Conservation (phyloP, 495 filamentous ascomycete genomes). For the Entonaema liquescens region DNA sequence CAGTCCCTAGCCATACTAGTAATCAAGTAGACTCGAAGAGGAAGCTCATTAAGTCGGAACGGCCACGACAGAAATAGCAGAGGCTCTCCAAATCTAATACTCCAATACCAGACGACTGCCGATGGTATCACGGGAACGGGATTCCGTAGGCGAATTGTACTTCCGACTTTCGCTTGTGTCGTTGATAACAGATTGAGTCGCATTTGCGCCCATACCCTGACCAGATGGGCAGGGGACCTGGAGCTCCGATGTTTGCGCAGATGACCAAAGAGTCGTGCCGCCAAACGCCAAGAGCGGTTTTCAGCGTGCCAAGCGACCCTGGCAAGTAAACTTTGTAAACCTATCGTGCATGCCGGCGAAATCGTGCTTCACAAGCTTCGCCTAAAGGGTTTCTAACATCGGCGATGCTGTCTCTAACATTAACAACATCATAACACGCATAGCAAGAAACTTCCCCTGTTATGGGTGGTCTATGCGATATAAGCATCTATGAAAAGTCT, state of each 20-base stretch:
- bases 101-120: slow-evolving; percentile 31
- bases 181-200: slow-evolving; percentile 39
- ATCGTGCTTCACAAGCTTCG: slow-evolving; percentile 13
- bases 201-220: slow-evolving; percentile 30
- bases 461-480: neutral
- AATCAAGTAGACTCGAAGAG: slow-evolving; percentile 40
- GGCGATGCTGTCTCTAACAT: slow-evolving; percentile 15
- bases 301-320: slow-evolving; percentile 15
- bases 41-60: slow-evolving; percentile 32
- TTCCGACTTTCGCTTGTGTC: slow-evolving; percentile 27
- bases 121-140: slow-evolving; percentile 38
- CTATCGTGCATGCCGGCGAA: slow-evolving; percentile 7
- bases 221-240: slow-evolving; percentile 32
- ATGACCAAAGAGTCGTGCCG: slow-evolving; percentile 35
- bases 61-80: slow-evolving; percentile 32
- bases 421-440: slow-evolving; percentile 15
- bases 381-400: slow-evolving; percentile 14
- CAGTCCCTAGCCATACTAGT: slow-evolving; percentile 34
- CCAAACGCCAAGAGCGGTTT: slow-evolving; percentile 29
- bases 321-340: slow-evolving; percentile 9
- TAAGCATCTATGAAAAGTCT: slow-evolving; percentile 27
- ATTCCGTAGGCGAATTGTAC: slow-evolving; percentile 28
- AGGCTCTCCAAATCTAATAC: slow-evolving; percentile 33
- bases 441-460: slow-evolving; percentile 25
- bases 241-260: slow-evolving; percentile 34